phyloP scores from a whole-genome alignment of 257 asterid species.

The Linaria vulgaris region DNA sequence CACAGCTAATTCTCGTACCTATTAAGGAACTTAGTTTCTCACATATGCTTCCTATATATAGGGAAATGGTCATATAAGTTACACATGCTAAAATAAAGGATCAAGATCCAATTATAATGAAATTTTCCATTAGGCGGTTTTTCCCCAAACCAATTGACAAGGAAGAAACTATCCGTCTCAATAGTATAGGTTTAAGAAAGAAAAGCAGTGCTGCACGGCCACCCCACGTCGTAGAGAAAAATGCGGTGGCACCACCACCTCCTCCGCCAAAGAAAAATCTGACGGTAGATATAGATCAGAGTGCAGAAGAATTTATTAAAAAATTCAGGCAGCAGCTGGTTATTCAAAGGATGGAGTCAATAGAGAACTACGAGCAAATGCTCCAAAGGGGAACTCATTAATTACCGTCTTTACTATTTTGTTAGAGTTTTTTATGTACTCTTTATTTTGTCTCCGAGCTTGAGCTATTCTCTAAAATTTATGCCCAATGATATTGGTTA shows the following conservation, averaged over 20 bases:
- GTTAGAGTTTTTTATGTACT: too few relatives aligned
- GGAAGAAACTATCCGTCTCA: slow-evolving; percentile 9
- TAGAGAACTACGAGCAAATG: slow-evolving; percentile 74
- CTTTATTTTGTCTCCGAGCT: too few relatives aligned
- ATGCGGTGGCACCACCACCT: slow-evolving; percentile 35
- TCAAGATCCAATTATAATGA: slow-evolving; percentile 14
- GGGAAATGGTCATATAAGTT: not conserved
- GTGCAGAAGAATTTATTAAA: slow-evolving; percentile 75
- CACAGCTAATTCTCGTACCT: not conserved
- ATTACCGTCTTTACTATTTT: too few relatives aligned
- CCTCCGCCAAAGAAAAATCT: too few relatives aligned
- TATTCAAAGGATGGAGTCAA: slow-evolving; percentile 76
- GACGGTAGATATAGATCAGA: slow-evolving; percentile 54
- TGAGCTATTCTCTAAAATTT: not conserved
- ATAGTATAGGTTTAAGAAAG: not conserved
- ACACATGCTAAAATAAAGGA: not conserved
- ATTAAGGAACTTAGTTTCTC: not conserved
- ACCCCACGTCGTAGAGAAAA: slow-evolving; percentile 1
- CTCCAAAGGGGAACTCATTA: slow-evolving; percentile 64
- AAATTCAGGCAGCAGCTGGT: slow-evolving; percentile 62
- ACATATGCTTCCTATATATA: slow-evolving; percentile 28
- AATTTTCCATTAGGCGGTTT: slow-evolving; percentile 21
- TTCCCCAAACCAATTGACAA: slow-evolving; percentile 25
- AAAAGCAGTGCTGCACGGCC: too few relatives aligned
- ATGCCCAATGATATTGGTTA: not conserved